A percentile compares a stretch with the other conserved stretches of the same genome.
Conservation (phyloP, 257 asterid genomes). For the Forsythia suspensa region DNA sequence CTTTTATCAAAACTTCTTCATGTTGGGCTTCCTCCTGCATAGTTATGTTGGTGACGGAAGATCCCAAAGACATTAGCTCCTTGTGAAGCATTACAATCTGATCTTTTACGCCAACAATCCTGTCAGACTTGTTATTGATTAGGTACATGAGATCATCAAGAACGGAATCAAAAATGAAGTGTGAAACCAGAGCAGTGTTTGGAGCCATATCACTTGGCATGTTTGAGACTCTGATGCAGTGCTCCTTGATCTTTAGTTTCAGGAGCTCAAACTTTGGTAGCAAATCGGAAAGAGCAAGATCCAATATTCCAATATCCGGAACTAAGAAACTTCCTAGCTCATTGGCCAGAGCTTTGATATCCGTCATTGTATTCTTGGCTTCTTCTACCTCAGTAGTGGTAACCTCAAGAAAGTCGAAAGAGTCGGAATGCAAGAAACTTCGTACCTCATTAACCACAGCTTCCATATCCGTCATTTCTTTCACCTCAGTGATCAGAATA, state of each 20-base stretch:
- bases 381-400: too few species aligned
- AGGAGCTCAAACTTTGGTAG: neutral
- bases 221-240: neutral
- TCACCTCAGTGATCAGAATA: too few species aligned
- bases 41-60: neutral
- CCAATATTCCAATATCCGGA: neutral
- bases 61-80: neutral
- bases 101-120: neutral
- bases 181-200: neutral
- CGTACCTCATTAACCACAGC: too few species aligned
- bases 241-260: neutral
- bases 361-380: too few species aligned
- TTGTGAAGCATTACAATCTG: neutral
- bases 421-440: too few species aligned
- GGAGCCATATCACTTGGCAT: neutral
- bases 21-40: neutral
- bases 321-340: too few species aligned
- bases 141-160: neutral
- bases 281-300: neutral
- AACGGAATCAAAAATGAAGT: neutral
- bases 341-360: too few species aligned
- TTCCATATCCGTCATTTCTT: too few species aligned
- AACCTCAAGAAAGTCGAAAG: too few species aligned
- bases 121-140: neutral
- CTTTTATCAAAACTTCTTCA: neutral